Percentiles rank a stretch among this genome's conserved stretches.
Evolutionary conservation across 108 stramenopile genomes (phyloP).

Genomic region (Aurantiochytrium sp.): DNA sequence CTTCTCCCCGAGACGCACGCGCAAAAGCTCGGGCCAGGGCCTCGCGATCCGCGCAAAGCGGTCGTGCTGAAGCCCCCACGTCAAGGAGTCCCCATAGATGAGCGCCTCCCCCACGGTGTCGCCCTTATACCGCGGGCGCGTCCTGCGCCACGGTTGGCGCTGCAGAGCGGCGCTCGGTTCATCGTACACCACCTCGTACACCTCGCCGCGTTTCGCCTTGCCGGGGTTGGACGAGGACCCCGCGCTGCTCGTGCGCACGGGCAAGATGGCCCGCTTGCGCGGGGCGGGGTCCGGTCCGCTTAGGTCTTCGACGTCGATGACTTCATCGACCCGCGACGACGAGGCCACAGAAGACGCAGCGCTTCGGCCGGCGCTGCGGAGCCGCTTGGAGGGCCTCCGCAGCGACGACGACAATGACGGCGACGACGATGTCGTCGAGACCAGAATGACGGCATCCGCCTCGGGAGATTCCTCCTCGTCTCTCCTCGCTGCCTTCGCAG

Average conservation of each 20-base stretch:
- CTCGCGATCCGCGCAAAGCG: neutral
- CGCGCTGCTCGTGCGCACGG: neutral
- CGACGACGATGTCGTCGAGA: no score
- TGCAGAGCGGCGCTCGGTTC: neutral
- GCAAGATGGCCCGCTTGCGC: no score
- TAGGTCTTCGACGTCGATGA: no score
- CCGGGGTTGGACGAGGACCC: neutral
- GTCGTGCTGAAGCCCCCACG: neutral
- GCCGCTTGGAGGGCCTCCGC: no score
- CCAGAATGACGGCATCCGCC: no score
- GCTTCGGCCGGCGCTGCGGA: no score
- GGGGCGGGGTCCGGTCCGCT: no score
- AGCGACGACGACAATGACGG: no score
- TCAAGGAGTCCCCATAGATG: constrained; percentile 1
- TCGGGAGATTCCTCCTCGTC: no score
- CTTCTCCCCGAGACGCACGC: neutral
- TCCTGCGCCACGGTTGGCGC: neutral
- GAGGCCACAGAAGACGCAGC: no score
- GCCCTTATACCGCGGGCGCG: neutral
- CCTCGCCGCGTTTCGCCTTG: neutral
- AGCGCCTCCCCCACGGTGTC: neutral
- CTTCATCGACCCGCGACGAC: no score
- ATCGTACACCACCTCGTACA: neutral
- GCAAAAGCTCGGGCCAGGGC: neutral
- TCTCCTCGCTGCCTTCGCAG: no score